A percentile compares a stretch with the other conserved stretches of the same genome.
Conservation (phyloP, 495 filamentous ascomycete species). For the Oleoguttula mirabilis region DNA sequence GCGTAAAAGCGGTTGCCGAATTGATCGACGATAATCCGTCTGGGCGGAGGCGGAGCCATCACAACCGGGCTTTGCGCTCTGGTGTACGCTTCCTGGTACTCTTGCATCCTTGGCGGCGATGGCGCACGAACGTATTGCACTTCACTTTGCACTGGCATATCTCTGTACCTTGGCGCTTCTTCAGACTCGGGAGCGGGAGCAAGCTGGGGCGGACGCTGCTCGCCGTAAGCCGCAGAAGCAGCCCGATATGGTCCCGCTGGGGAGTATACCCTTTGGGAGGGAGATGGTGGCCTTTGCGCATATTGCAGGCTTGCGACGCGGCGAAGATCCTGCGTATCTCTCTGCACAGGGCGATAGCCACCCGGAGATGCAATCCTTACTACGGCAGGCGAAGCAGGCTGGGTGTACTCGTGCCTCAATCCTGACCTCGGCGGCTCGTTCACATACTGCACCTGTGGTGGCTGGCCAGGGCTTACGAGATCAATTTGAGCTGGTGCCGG, state of each 20-base stretch:
- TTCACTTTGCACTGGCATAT: constrained; percentile 32
- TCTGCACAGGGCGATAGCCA: constrained; percentile 32
- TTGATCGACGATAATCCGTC: constrained; percentile 28
- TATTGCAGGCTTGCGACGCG: constrained; percentile 45
- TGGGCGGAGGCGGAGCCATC: constrained; percentile 23
- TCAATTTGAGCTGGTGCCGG: constrained; percentile 26
- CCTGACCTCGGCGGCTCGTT: constrained; percentile 17
- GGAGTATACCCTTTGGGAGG: constrained; percentile 26
- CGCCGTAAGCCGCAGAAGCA: constrained; percentile 10
- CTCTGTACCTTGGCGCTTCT: constrained; percentile 48
- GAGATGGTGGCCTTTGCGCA: constrained; percentile 29
- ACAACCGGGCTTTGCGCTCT: constrained; percentile 20
- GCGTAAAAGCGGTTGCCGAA: constrained; percentile 30
- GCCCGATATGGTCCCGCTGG: constrained; percentile 19
- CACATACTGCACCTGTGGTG: constrained; percentile 16
- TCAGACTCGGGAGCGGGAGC: constrained; percentile 3
- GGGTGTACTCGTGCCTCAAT: constrained; percentile 22
- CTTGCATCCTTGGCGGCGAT: constrained; percentile 39
- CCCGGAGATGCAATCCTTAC: constrained; percentile 35
- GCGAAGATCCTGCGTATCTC: constrained; percentile 46
- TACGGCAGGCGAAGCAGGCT: constrained; percentile 31
- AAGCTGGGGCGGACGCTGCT: constrained; percentile 1
- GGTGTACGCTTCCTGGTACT: constrained; percentile 20
- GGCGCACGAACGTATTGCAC: constrained; percentile 36
- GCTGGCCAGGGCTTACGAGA: constrained; percentile 8